Percentiles rank a stretch among this genome's conserved stretches.
phyloP scores from a whole-genome alignment of 768 basidiomycete genomes.

The Pleurotus salmoneostramineus region DNA sequence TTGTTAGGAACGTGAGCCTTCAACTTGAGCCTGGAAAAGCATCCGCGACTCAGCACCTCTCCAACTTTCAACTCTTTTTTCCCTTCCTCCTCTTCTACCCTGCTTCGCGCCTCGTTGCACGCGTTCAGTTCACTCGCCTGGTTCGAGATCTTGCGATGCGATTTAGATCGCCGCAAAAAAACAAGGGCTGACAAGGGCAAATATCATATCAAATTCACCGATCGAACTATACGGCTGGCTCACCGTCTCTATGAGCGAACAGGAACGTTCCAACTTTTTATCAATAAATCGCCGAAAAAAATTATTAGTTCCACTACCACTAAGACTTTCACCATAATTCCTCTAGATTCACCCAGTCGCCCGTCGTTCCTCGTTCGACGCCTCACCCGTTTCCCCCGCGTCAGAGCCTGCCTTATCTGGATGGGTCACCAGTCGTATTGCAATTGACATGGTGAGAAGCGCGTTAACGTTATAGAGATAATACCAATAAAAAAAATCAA shows the following conservation, averaged over 20 bases:
- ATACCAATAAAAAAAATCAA: slow-evolving; percentile 53
- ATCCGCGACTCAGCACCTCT: too few species aligned
- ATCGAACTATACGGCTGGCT: background rate
- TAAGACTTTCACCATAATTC: background rate
- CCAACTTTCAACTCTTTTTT: too few species aligned
- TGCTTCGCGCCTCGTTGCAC: slow-evolving; percentile 5
- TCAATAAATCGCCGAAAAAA: background rate
- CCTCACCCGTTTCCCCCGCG: slow-evolving; percentile 32
- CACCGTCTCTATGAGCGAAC: background rate
- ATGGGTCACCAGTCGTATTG: slow-evolving; percentile 9
- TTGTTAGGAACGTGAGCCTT: background rate
- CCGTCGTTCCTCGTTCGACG: slow-evolving; percentile 28
- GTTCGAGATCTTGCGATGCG: slow-evolving; percentile 4
- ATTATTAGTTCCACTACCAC: background rate
- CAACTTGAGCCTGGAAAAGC: too few species aligned
- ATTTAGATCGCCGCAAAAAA: slow-evolving; percentile 8
- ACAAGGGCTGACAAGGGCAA: slow-evolving; percentile 6
- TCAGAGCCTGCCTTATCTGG: slow-evolving; percentile 13
- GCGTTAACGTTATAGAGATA: slow-evolving; percentile 25
- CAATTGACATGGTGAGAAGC: slow-evolving; percentile 16
- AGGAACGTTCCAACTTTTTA: background rate
- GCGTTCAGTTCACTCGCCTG: background rate
- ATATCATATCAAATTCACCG: slow-evolving; percentile 9
- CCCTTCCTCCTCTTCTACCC: background rate
- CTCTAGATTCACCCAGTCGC: slow-evolving; percentile 9